Percentiles rank a stretch among this genome's conserved stretches.
Conservation (phyloP, 2,329 filamentous ascomycete genomes). For the Fusarium sp. region DNA sequence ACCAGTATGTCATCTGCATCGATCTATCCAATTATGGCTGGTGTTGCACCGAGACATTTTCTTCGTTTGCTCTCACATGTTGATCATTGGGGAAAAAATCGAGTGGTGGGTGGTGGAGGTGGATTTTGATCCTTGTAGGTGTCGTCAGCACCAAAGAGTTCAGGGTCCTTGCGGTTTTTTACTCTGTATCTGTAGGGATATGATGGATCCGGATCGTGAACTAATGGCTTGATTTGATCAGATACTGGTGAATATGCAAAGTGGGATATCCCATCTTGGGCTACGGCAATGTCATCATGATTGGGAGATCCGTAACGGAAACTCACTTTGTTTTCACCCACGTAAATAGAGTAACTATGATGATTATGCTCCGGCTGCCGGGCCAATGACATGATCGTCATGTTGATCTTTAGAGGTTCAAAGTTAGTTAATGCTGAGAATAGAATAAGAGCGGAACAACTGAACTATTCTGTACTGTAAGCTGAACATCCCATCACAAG, state of each 20-base stretch:
- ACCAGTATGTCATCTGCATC: background rate
- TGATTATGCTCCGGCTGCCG: slow-evolving; percentile 26
- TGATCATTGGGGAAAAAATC: slow-evolving; percentile 27
- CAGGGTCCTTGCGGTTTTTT: slow-evolving; percentile 31
- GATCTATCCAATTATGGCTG: background rate
- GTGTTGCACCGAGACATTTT: slow-evolving; percentile 2
- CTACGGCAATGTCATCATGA: slow-evolving; percentile 23
- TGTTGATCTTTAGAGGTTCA: slow-evolving; percentile 37
- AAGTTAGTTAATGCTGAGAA: background rate
- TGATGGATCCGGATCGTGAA: background rate
- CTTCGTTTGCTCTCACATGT: slow-evolving; percentile 15
- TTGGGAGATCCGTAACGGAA: slow-evolving; percentile 18
- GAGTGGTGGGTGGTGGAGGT: slow-evolving; percentile 34
- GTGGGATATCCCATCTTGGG: background rate
- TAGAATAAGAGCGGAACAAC: background rate
- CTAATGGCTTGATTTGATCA: background rate
- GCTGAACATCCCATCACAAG: background rate
- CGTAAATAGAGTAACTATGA: background rate
- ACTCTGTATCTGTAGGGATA: slow-evolving; percentile 1
- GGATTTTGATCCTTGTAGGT: slow-evolving; percentile 33
- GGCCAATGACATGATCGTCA: slow-evolving; percentile 41
- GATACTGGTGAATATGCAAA: background rate
- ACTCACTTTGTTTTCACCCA: background rate
- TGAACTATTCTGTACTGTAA: background rate
- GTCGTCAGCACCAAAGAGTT: slow-evolving; percentile 44